Base-by-base conservation (phyloP, 2,329 filamentous ascomycete genomes). In the Sclerotinia spermophila region DNA sequence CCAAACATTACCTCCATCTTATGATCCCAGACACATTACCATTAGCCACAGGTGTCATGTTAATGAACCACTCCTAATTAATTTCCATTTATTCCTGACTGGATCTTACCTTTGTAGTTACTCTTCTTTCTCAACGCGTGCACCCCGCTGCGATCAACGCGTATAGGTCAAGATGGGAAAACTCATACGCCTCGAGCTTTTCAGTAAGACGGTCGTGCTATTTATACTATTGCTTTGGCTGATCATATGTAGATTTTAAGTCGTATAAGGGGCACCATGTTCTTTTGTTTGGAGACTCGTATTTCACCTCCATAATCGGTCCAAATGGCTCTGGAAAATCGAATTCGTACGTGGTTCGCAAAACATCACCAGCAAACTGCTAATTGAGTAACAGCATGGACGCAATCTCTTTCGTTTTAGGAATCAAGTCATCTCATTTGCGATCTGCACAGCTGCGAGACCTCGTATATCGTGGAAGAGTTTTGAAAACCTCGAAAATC, bases 311-410 rank as follows among this genome's bases (percentile, higher is more conserved):
- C 56, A 97, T 99, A 79, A 98, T 99, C 79, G 96, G 96, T 8
- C 96, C 96, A 80, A 99, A 99, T 94, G 96, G 96, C 84, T 98
- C 96, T 48, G 96, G 96, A 75, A 99, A 99, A 82, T 99, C 96
- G 30, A 99, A 99, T 81, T 97, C 94, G 92, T 95, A 82, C 80
- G 92, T 94, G 66, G 38, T 48, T 82, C 79, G 51, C 42, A 69
- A 74, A 60, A 74, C 24, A 60, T 56, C 48, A 61, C 61, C 55
- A 40, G 61, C 35, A 48, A 38, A 72, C 71, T 61, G 74, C 77
- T 79, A 67, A 81, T 35, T 72, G 55, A n/a, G 5, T 51, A 19
- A 33, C 78, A 96, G 93, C 72, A 99, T 99, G 96, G 96, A 99
- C 81, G 96, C 96, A 76, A 99, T 99, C 77, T 99, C 96, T 75